phyloP scores from a whole-genome alignment of 768 basidiomycete genomes.

The Termitomyces sp. region DNA sequence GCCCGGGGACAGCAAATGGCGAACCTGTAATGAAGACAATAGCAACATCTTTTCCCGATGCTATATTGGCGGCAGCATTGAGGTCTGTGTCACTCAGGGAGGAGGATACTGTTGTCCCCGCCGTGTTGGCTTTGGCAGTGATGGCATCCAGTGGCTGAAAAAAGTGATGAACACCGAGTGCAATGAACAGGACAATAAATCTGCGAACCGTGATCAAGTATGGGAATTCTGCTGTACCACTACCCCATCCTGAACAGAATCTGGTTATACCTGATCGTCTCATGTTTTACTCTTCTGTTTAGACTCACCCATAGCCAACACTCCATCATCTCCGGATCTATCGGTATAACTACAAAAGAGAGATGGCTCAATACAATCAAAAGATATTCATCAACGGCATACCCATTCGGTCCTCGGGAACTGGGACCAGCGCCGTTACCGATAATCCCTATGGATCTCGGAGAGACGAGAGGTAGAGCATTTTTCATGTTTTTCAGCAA shows the following conservation, averaged over 20 bases:
- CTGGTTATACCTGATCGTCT: not conserved
- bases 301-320: slow-evolving; percentile 59
- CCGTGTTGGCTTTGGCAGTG: slow-evolving; percentile 31
- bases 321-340: slow-evolving; percentile 53
- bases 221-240: slow-evolving; percentile 49
- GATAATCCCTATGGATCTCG: slow-evolving; percentile 49
- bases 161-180: not conserved
- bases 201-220: slow-evolving; percentile 42
- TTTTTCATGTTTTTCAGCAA: slow-evolving; percentile 56
- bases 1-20: not conserved
- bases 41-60: slow-evolving; percentile 43
- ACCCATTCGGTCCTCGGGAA: slow-evolving; percentile 55
- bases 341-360: slow-evolving; percentile 35
- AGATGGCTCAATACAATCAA: not conserved
- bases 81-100: slow-evolving; percentile 50
- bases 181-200: not conserved
- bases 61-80: slow-evolving; percentile 38
- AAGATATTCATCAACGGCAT: not conserved
- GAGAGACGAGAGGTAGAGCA: slow-evolving; percentile 41
- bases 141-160: slow-evolving; percentile 43
- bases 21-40: slow-evolving; percentile 51
- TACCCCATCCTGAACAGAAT: slow-evolving; percentile 37
- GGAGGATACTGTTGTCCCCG: slow-evolving; percentile 40
- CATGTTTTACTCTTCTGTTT: slow-evolving; percentile 17
- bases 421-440: slow-evolving; percentile 58